A percentile compares a stretch with the other conserved stretches of the same genome.
Evolutionary conservation across 2,329 filamentous ascomycete species (phyloP).

Genomic region (Fusarium dlaminii): DNA sequence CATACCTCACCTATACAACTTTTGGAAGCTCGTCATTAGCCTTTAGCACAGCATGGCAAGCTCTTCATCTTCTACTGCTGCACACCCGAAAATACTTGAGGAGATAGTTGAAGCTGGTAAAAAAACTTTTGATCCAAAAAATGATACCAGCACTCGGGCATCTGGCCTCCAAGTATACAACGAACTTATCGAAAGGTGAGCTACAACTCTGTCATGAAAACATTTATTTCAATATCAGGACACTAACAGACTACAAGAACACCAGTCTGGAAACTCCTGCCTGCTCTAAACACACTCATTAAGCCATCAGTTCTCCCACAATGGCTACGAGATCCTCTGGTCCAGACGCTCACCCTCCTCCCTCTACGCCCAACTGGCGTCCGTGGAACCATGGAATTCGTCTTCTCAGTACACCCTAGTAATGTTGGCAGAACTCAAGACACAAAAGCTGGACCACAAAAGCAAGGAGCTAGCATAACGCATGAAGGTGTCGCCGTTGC

Average conservation of each 20-base stretch:
- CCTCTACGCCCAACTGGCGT: slow-evolving; percentile 72
- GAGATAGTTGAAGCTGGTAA: slow-evolving; percentile 53
- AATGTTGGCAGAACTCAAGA: slow-evolving; percentile 53
- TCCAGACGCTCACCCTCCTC: slow-evolving; percentile 66
- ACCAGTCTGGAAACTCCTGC: slow-evolving; percentile 63
- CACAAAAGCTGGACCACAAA: slow-evolving; percentile 55
- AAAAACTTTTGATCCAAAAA: slow-evolving; percentile 60
- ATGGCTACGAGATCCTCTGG: slow-evolving; percentile 68
- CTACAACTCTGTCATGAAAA: background rate
- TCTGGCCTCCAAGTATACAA: slow-evolving; percentile 54
- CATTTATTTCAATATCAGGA: background rate
- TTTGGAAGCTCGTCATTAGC: background rate
- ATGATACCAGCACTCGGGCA: slow-evolving; percentile 46
- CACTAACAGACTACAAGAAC: slow-evolving; percentile 41
- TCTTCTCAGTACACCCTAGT: slow-evolving; percentile 74
- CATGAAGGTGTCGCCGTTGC: slow-evolving; percentile 74
- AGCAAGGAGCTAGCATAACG: slow-evolving; percentile 70
- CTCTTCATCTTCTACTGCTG: slow-evolving; percentile 25
- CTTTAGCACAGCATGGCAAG: slow-evolving; percentile 41
- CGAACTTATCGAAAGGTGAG: slow-evolving; percentile 60
- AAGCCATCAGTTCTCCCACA: slow-evolving; percentile 66
- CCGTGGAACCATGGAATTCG: slow-evolving; percentile 74
- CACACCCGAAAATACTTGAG: slow-evolving; percentile 47
- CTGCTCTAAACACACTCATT: slow-evolving; percentile 69
- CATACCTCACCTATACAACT: background rate